Conservation (phyloP, 2,329 filamentous ascomycete genomes). For the Penicillium sp. region DNA sequence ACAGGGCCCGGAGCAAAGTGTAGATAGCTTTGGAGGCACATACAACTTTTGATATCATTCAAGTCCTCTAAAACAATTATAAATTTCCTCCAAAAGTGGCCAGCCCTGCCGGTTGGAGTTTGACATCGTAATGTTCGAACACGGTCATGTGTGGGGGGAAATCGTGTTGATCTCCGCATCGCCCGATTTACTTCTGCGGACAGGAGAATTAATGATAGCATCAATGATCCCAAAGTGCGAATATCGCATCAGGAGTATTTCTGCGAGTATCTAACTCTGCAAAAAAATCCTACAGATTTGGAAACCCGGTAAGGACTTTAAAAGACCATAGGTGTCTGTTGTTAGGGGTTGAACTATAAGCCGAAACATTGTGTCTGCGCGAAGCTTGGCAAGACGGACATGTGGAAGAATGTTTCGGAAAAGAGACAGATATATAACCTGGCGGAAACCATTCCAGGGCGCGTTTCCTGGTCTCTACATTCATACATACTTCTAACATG, state of each 20-base stretch:
- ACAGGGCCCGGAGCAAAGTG: not conserved
- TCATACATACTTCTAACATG: too few species aligned
- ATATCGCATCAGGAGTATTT: too few species aligned
- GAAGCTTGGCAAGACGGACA: too few species aligned
- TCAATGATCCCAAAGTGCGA: not conserved
- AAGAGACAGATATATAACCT: too few species aligned
- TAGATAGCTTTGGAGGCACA: not conserved
- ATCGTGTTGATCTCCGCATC: slow-evolving; percentile 13
- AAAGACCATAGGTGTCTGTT: too few species aligned
- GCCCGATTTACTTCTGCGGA: not conserved
- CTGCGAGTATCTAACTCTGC: not conserved
- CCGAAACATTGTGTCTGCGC: too few species aligned
- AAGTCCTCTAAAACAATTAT: not conserved
- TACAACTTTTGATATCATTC: not conserved
- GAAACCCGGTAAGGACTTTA: too few species aligned
- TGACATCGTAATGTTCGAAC: slow-evolving; percentile 7
- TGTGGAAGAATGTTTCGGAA: too few species aligned
- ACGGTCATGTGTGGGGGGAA: slow-evolving; percentile 12
- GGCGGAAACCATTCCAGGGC: too few species aligned
- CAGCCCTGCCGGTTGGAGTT: not conserved
- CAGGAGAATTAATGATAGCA: not conserved
- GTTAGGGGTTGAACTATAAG: too few species aligned
- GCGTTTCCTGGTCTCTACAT: too few species aligned
- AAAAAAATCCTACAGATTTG: too few species aligned
- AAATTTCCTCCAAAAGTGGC: not conserved